These are phyloP conservation scores for Starmerella potacharoeniae DNA, from an alignment of 805 yeast species.

Conservation along the genomic window DNA sequence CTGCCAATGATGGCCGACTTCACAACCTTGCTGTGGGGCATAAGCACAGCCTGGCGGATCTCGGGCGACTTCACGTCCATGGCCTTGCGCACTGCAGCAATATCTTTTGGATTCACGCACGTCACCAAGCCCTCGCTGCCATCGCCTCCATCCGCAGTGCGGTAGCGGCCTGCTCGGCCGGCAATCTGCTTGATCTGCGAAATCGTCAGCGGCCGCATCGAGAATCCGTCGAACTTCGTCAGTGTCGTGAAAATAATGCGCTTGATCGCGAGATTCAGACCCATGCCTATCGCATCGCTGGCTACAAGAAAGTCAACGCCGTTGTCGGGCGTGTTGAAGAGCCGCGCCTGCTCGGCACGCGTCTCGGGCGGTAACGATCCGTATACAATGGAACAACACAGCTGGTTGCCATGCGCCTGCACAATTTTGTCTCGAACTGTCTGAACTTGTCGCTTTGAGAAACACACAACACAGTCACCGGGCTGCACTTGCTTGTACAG, in stretches of 20 bases:
- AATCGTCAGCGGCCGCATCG: slow-evolving; percentile 35
- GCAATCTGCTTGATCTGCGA: slow-evolving; percentile 85
- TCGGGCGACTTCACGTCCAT: slow-evolving; percentile 15
- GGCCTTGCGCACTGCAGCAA: slow-evolving; percentile 11
- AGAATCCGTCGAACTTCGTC: slow-evolving; percentile 59
- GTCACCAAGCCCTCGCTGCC: slow-evolving; percentile 21
- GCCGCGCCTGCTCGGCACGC: slow-evolving; percentile 67
- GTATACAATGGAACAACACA: slow-evolving; percentile 69
- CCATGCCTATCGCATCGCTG: slow-evolving; percentile 97
- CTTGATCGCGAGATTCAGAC: slow-evolving; percentile 73
- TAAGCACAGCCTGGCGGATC: slow-evolving; percentile 52
- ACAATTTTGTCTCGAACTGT: slow-evolving; percentile 62
- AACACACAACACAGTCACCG: slow-evolving; percentile 88
- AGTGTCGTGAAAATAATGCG: slow-evolving; percentile 64
- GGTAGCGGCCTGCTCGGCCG: slow-evolving; percentile 88
- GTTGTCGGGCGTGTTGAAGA: slow-evolving; percentile 59
- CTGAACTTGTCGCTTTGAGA: slow-evolving; percentile 63
- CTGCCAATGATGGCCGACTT: slow-evolving; percentile 51
- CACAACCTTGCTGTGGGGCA: slow-evolving; percentile 73
- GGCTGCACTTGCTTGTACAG: slow-evolving; percentile 31
- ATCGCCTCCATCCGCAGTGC: slow-evolving; percentile 39
- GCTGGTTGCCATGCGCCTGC: slow-evolving; percentile 31
- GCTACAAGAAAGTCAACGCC: slow-evolving; percentile 77
- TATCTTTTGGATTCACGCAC: slow-evolving; percentile 3
- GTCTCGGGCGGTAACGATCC: slow-evolving; percentile 96